A percentile compares a stretch with the other conserved stretches of the same genome.
Evolutionary conservation across 192 early-diverging fungal species (phyloP).

Genomic region (Lobulomyces angularis): DNA sequence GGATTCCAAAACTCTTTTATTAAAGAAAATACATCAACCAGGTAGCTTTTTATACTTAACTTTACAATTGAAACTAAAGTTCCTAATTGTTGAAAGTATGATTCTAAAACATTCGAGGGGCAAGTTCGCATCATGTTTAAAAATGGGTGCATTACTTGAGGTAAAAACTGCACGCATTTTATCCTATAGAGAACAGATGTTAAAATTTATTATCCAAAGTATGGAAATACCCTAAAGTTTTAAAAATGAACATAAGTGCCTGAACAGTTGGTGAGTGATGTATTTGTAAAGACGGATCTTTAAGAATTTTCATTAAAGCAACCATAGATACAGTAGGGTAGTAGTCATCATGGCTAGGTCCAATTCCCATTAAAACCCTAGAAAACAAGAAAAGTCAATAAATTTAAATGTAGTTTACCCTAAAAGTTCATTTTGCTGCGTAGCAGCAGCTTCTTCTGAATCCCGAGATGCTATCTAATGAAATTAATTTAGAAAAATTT

Average conservation of each 20-base stretch:
- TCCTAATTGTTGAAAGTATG: conserved; percentile 80
- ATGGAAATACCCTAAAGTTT: conserved; percentile 69
- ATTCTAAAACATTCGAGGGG: conserved; percentile 65
- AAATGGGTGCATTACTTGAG: conserved; percentile 81
- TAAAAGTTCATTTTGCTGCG: no score
- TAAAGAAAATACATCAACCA: conserved; percentile 57
- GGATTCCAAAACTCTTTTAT: conserved; percentile 53
- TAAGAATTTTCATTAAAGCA: conserved; percentile 75
- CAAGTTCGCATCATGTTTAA: conserved; percentile 72
- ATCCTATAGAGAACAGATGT: no score
- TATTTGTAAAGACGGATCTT: conserved; percentile 63
- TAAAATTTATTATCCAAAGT: no score
- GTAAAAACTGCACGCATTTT: conserved; percentile 80
- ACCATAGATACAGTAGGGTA: conserved; percentile 80
- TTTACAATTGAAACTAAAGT: conserved; percentile 71
- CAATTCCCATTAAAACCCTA: conserved; percentile 49
- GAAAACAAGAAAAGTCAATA: no score
- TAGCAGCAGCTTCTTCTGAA: no score
- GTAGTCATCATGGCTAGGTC: conserved; percentile 77
- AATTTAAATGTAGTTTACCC: no score
- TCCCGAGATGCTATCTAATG: no score
- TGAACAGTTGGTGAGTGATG: conserved; percentile 79
- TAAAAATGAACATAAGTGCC: conserved; percentile 89
- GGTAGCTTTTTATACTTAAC: conserved; percentile 73
- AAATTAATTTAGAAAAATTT: no score